Base-by-base conservation (phyloP, 129 eudicot genomes). In the Escallonia rubra region DNA sequence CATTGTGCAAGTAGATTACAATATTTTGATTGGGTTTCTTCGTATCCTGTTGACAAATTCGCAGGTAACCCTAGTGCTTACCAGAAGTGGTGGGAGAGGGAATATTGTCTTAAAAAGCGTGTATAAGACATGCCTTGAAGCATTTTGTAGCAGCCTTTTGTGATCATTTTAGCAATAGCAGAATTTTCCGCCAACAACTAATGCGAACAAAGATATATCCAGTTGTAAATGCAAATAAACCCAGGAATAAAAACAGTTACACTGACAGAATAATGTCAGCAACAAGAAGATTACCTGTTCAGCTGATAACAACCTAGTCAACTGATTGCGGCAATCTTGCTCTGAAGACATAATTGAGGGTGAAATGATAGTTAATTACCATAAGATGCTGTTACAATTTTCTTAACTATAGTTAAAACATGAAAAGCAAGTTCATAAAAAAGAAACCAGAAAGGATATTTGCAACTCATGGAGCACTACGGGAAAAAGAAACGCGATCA, bases 261-360 rank as follows among this genome's bases (percentile, higher is more conserved):
- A 64, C 6, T 3, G 49, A 34, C 47, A 52, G 2, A 14, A 57
- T 73, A n/a, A 57, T 57, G 53, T 59, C 6, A 9, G 63, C 42
- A 45, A 43, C 10, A 11, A 57, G 53, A 43, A 23, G 49, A 41
- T 63, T 78, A 88, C 97, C 96, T 79, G 75, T 74, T 91, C 96
- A 65, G 80, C 89, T 67, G 88, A 81, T 43, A 87, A 61, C 76
- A 74, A 42, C 67, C 76, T 76, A 39, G 81, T 79, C 86, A 91
- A 72, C 63, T 74, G 81, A 64, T 38, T 14, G 57, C 76, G 73
- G 50, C 76, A 66, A 70, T 78, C 87, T 73, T 85, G 77, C 80
- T 83, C 97, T 91, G 82, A 54, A 47, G 8, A 73, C 51, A 75
- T 51, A 59, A 66, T 42, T 38, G 49, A 72, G 65, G n/a, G 58